Percentiles rank a stretch among this genome's conserved stretches.
These are phyloP conservation scores for Trifolium dubium DNA, from an alignment of 306 rosid species.

Conservation along the genomic window DNA sequence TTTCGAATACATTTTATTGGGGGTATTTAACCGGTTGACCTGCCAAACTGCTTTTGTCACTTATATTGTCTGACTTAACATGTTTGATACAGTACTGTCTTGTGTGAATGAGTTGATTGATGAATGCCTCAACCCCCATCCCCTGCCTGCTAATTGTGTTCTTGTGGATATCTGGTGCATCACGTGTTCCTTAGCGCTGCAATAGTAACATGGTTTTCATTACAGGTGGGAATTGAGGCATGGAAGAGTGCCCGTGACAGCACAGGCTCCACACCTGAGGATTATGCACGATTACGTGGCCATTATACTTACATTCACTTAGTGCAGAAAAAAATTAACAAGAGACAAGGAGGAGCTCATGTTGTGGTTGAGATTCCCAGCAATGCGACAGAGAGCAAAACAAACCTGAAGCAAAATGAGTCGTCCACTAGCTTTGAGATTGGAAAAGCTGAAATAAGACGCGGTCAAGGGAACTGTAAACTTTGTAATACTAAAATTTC, in stretches of 20 bases:
- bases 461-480: constrained; percentile 55
- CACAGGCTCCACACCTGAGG: constrained; percentile 89
- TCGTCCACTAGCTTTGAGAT: constrained; percentile 61
- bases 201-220: constrained; percentile 24
- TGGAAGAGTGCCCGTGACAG: constrained; percentile 85
- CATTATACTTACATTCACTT: constrained; percentile 74
- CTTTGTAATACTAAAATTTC: constrained; percentile 60
- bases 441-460: constrained; percentile 47
- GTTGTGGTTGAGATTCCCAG: constrained; percentile 86
- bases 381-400: constrained; percentile 43
- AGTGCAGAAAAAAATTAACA: constrained; percentile 75
- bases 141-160: neutral
- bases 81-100: neutral
- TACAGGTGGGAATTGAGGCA: constrained; percentile 92
- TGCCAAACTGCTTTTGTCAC: neutral
- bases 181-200: constrained; percentile 17
- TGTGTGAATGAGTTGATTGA: constrained; percentile 28
- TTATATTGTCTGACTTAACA: neutral
- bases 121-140: neutral
- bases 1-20: neutral
- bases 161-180: constrained; percentile 10
- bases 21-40: neutral
- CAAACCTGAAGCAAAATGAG: constrained; percentile 57
- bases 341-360: constrained; percentile 66
- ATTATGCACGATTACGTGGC: constrained; percentile 82